Percentiles rank a stretch among this genome's conserved stretches.
Evolutionary conservation across 2,329 filamentous ascomycete genomes (phyloP).

Genomic region (Clonostachys solani): DNA sequence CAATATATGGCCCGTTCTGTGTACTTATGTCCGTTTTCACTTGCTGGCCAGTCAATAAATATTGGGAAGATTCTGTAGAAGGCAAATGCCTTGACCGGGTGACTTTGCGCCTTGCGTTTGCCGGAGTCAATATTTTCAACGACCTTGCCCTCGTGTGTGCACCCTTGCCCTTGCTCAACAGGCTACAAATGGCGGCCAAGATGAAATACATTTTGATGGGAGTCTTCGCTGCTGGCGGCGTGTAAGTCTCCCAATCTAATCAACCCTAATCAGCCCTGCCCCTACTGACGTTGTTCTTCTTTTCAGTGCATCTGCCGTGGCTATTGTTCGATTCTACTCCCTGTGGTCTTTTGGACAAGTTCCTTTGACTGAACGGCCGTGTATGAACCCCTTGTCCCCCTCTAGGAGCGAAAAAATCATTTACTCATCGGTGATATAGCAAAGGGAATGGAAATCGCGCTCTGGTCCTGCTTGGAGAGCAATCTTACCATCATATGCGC

Average conservation of each 20-base stretch:
- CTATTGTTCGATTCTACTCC: slow-evolving; percentile 14
- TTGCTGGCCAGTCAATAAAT: slow-evolving; percentile 16
- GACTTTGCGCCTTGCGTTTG: slow-evolving; percentile 16
- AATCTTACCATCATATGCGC: slow-evolving; percentile 26
- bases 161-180: slow-evolving; percentile 21
- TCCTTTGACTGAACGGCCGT: slow-evolving; percentile 3
- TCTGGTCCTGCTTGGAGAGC: slow-evolving; percentile 24
- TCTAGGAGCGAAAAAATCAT: background rate
- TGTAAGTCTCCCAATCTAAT: slow-evolving; percentile 14
- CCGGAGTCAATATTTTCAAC: slow-evolving; percentile 22
- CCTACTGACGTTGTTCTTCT: background rate
- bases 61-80: slow-evolving; percentile 14
- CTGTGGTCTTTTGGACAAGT: slow-evolving; percentile 9
- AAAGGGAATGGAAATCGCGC: slow-evolving; percentile 11
- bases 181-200: slow-evolving; percentile 28
- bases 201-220: slow-evolving; percentile 34
- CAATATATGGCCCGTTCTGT: slow-evolving; percentile 12
- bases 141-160: slow-evolving; percentile 18
- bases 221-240: slow-evolving; percentile 29
- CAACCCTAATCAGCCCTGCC: background rate
- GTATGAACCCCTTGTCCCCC: background rate
- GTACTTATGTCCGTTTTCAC: slow-evolving; percentile 14
- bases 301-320: slow-evolving; percentile 12
- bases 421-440: slow-evolving; percentile 2
- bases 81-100: slow-evolving; percentile 15